Percentiles rank a stretch among this genome's conserved stretches.
Evolutionary conservation across 2,329 filamentous ascomycete species (phyloP).

Genomic region (Lasiodiplodia sp.): DNA sequence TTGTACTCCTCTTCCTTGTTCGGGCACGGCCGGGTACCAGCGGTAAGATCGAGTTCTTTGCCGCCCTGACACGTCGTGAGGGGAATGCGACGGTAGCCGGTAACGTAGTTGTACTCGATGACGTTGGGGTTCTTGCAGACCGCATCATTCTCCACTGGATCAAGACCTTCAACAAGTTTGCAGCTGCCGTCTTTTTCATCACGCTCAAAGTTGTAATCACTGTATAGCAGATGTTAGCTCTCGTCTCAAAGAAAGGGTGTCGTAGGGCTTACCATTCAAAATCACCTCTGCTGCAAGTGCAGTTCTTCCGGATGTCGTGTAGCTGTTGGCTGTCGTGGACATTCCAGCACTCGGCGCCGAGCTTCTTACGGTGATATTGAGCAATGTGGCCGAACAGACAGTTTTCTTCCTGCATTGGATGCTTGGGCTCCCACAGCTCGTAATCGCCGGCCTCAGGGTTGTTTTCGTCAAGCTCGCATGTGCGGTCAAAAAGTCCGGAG

Average conservation of each 20-base stretch:
- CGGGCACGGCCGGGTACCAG: conserved; percentile 70
- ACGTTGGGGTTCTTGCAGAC: conserved; percentile 71
- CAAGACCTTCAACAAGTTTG: conserved; percentile 74
- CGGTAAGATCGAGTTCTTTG: conserved; percentile 73
- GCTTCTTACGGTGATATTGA: conserved; percentile 89
- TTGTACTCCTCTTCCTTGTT: conserved; percentile 84
- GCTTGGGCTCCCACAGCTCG: conserved; percentile 83
- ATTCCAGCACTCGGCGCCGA: conserved; percentile 82
- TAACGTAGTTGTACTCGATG: conserved; percentile 82
- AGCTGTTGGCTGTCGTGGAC: conserved; percentile 73
- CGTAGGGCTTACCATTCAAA: conserved; percentile 80
- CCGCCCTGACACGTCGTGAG: conserved; percentile 87
- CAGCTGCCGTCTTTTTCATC: conserved; percentile 80
- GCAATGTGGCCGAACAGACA: conserved; percentile 94
- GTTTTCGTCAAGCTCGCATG: conserved; percentile 73
- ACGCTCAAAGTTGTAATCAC: conserved; percentile 92
- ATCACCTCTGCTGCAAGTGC: conserved; percentile 82
- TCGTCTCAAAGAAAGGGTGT: not conserved
- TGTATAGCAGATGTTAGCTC: conserved; percentile 47
- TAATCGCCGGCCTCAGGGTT: conserved; percentile 74
- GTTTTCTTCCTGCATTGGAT: conserved; percentile 78
- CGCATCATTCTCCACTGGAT: conserved; percentile 66
- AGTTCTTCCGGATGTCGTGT: conserved; percentile 75
- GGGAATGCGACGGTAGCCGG: conserved; percentile 88
- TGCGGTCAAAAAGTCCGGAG: conserved; percentile 74